Base-by-base conservation (phyloP, 1,284 basidiomycete species). In the Malassezia sympodialis region DNA sequence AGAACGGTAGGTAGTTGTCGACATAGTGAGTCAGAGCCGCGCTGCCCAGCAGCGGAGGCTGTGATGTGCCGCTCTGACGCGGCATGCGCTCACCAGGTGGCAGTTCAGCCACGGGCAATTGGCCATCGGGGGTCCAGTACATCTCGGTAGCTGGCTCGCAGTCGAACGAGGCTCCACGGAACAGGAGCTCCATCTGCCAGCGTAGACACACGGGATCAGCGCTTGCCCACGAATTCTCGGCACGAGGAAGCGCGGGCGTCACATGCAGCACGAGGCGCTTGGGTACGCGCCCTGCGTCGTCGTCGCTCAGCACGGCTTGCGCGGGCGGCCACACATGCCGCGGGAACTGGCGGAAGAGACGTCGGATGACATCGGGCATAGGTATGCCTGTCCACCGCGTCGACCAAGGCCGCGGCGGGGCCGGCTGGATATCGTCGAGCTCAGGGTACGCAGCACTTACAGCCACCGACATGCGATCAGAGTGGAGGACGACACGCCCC, bases 101-200 rank as follows among this genome's bases (percentile, higher is more conserved):
- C 10, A 65, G 58, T 11, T 63, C 63, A 3, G 67, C 44, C 44
- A 69, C 68, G 1, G 69, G 69, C 52, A 64, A 53, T 56, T 12
- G 58, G 53, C 21, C 60, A 1, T 49, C 66, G 4, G 66, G 65
- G 8, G 63, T 59, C 66, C 66, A 66, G 35, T 62, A 64, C 31
- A 60, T 45, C 14, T 62, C 66, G 15, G 58, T 51, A 47, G 67
- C 51, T 37, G 62, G 61, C 23, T 53, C 53, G 21, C 60, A 60
- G 2, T 65, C 59, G 31, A 63, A 62, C 15, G 61, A 57, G 21
- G 59, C 60, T 7, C 41, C 42, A 6, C 66, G 62, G 26, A 68
- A 63, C 7, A 63, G 21, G 19, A 69, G 53, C 48, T 67, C 64
- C 57, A 72, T 62, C 44, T 72, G 69, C 68, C 67, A 69, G 6